phyloP scores from a whole-genome alignment of 345 rosid genomes.

The Bruguiera parviflora region DNA sequence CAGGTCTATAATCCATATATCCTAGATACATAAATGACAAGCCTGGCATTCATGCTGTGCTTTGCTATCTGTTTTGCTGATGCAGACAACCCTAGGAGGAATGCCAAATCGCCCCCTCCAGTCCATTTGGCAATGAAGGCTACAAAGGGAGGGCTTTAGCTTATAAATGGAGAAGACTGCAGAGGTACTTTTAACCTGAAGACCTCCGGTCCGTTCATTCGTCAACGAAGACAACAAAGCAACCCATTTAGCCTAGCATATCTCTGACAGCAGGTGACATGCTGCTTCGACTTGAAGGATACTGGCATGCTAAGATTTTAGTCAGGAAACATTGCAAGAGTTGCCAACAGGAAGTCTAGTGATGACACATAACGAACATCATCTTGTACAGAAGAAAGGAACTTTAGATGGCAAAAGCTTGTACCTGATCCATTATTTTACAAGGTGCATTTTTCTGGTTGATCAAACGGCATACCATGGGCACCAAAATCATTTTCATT shows the following conservation, averaged over 20 bases:
- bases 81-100: constrained; percentile 40
- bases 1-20: not conserved
- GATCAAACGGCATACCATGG: too few species aligned
- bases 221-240: not conserved
- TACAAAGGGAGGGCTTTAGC: constrained; percentile 44
- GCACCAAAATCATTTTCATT: too few species aligned
- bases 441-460: too few species aligned
- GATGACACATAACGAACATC: too few species aligned
- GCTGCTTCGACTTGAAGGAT: too few species aligned
- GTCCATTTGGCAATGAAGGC: constrained; percentile 30
- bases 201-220: constrained; percentile 33
- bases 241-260: not conserved
- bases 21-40: not conserved
- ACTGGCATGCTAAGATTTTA: too few species aligned
- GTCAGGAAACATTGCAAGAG: too few species aligned
- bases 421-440: too few species aligned
- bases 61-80: constrained; percentile 13
- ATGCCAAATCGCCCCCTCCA: constrained; percentile 67
- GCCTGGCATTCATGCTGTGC: not conserved
- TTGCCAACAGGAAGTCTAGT: too few species aligned
- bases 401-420: too few species aligned
- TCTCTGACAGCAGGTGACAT: too few species aligned
- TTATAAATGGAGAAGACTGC: not conserved
- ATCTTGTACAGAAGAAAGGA: too few species aligned
- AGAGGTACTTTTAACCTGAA: not conserved